phyloP scores from a whole-genome alignment of 352 stramenopile species.

The Phytophthora capsici region DNA sequence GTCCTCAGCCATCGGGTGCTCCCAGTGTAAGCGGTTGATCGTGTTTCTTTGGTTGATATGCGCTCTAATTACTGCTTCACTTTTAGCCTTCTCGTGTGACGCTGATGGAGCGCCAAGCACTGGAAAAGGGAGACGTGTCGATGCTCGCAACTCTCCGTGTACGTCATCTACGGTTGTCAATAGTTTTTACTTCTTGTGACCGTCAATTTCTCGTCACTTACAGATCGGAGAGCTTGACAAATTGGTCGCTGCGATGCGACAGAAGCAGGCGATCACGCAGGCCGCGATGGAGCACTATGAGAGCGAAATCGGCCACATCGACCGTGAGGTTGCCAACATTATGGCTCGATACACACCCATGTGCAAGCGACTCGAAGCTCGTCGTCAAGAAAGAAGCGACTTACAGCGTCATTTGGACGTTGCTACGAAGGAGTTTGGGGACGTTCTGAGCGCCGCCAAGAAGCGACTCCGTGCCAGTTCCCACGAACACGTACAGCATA shows the following conservation, averaged over 20 bases:
- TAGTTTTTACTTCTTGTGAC: neutral
- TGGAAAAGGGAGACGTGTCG: constrained; percentile 74
- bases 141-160: constrained; percentile 80
- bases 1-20: constrained; percentile 28
- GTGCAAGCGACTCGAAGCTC: constrained; percentile 63
- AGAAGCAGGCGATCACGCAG: constrained; percentile 66
- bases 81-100: constrained; percentile 55
- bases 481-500: constrained; percentile 68
- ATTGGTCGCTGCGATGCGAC: constrained; percentile 70
- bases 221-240: constrained; percentile 82
- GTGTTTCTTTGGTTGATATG: neutral
- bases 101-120: constrained; percentile 73
- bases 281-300: constrained; percentile 57
- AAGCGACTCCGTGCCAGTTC: constrained; percentile 52
- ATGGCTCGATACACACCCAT: constrained; percentile 71
- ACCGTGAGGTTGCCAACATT: constrained; percentile 66
- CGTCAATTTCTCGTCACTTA: neutral
- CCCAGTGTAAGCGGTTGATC: constrained; percentile 30
- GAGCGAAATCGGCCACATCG: constrained; percentile 65
- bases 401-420: constrained; percentile 57
- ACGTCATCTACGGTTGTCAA: constrained; percentile 14
- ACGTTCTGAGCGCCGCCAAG: constrained; percentile 72
- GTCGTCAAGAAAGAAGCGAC: constrained; percentile 48
- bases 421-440: constrained; percentile 63
- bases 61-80: constrained; percentile 4